Percentiles rank a stretch among this genome's conserved stretches.
These are phyloP conservation scores for Moesziomyces aphidis DNA, from an alignment of 1,284 basidiomycete species.

Conservation along the genomic window DNA sequence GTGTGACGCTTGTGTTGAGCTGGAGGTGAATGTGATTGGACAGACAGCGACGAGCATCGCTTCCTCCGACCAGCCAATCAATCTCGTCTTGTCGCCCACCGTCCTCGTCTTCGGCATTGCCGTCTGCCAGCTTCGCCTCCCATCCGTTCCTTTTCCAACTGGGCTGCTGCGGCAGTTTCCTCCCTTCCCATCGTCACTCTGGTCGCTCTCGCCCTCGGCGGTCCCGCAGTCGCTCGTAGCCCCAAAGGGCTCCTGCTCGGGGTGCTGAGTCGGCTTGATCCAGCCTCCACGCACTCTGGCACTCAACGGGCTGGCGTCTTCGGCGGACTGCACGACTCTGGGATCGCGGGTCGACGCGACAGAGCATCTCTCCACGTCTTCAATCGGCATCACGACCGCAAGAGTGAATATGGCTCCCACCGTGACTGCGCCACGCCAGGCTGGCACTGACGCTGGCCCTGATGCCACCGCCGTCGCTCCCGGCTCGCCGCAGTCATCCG, in stretches of 20 bases:
- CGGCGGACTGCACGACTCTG: background rate
- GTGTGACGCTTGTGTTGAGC: too few species aligned
- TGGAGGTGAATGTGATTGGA: background rate
- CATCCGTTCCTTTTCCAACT: background rate
- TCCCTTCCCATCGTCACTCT: background rate
- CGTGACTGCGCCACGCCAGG: conserved; percentile 25
- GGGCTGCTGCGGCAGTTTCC: background rate
- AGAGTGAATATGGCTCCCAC: conserved; percentile 23
- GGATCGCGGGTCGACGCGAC: conserved; percentile 21
- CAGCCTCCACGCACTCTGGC: background rate
- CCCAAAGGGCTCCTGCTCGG: background rate
- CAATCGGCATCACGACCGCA: background rate
- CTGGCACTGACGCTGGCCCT: conserved; percentile 10
- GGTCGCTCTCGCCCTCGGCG: background rate
- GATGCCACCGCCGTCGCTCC: conserved; percentile 5
- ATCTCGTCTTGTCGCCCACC: background rate
- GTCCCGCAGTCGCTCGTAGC: background rate
- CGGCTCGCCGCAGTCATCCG: conserved; percentile 3
- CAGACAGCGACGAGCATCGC: background rate
- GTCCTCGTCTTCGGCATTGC: background rate
- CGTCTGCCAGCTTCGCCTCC: background rate
- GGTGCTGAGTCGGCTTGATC: too few species aligned
- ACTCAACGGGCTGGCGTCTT: background rate
- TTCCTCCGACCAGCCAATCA: background rate
- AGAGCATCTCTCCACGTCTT: background rate